Conservation (phyloP, 352 stramenopile species). For the Phytophthora crassamura region DNA sequence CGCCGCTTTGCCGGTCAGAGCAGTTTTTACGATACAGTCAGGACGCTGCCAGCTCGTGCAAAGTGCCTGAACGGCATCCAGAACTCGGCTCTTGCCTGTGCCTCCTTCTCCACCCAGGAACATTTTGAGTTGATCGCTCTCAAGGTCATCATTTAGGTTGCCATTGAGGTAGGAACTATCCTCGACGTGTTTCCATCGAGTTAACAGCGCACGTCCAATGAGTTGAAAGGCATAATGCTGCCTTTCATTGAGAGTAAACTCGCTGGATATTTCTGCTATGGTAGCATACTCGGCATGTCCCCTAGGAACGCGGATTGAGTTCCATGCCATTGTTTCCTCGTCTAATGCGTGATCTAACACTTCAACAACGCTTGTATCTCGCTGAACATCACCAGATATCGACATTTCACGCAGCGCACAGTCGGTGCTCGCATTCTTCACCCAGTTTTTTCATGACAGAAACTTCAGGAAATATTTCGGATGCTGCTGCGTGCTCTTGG, state of each 20-base stretch:
- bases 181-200: too few species aligned
- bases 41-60: slow-evolving; percentile 3
- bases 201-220: too few species aligned
- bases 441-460: too few species aligned
- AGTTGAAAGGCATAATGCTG: background rate
- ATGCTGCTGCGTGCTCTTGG: too few species aligned
- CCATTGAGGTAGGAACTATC: too few species aligned
- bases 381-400: background rate
- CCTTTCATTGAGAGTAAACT: background rate
- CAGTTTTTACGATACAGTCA: slow-evolving; percentile 5
- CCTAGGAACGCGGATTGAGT: background rate
- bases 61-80: slow-evolving; percentile 4
- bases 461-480: too few species aligned
- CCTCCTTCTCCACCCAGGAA: slow-evolving; percentile 9
- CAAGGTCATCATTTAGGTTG: too few species aligned
- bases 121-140: too few species aligned
- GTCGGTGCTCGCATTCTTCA: too few species aligned
- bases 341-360: background rate
- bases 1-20: too few species aligned
- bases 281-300: background rate
- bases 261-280: background rate
- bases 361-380: background rate
- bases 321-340: background rate
- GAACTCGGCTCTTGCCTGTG: slow-evolving; percentile 10
- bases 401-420: too few species aligned